phyloP scores from a whole-genome alignment of 768 basidiomycete genomes.

The Rhizopogon vulgaris region DNA sequence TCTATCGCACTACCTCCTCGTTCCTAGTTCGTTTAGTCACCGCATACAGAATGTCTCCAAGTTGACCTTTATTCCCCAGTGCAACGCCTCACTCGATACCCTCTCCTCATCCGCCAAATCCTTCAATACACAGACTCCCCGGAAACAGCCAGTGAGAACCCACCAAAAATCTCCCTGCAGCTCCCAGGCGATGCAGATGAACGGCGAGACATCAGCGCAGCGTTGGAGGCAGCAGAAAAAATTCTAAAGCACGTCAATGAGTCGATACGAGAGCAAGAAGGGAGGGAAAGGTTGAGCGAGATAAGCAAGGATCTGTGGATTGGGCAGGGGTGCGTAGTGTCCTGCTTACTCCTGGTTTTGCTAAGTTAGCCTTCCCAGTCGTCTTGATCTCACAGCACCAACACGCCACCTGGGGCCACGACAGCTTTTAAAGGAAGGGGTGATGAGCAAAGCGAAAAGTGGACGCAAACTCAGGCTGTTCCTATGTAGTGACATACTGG shows the following conservation, averaged over 20 bases:
- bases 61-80: slow-evolving; percentile 37
- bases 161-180: not conserved
- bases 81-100: slow-evolving; percentile 95
- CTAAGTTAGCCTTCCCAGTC: slow-evolving; percentile 33
- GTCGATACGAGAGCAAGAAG: slow-evolving; percentile 78
- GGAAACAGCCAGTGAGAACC: not conserved
- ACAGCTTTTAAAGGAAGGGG: slow-evolving; percentile 72
- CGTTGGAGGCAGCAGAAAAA: slow-evolving; percentile 61
- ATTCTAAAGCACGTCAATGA: slow-evolving; percentile 85
- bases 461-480: slow-evolving; percentile 70
- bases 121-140: slow-evolving; percentile 64
- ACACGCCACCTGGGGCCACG: slow-evolving; percentile 83
- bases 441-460: slow-evolving; percentile 76
- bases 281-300: slow-evolving; percentile 61
- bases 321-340: slow-evolving; percentile 64
- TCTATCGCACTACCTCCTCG: slow-evolving; percentile 83
- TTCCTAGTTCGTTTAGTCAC: slow-evolving; percentile 61
- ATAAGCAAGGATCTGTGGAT: slow-evolving; percentile 84
- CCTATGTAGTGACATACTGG: slow-evolving; percentile 85
- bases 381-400: slow-evolving; percentile 85
- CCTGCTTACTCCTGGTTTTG: not conserved
- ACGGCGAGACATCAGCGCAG: slow-evolving; percentile 42
- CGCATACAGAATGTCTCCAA: not conserved
- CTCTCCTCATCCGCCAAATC: slow-evolving; percentile 83
- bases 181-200: slow-evolving; percentile 36